Conservation (phyloP, 2,329 filamentous ascomycete genomes). For the Fonsecaea multimorphosa region DNA sequence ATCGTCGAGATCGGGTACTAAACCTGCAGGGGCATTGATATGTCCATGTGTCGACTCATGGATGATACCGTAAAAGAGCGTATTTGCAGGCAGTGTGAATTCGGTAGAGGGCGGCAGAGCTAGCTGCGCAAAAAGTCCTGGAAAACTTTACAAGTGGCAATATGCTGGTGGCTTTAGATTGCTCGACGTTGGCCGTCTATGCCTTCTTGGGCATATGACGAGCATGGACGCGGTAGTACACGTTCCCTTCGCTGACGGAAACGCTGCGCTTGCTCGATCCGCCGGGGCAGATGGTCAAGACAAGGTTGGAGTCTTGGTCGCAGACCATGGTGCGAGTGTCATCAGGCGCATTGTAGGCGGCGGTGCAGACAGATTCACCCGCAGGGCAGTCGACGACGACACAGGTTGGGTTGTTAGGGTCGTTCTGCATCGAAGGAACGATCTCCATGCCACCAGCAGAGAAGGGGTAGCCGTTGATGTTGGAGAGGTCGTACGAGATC, state of each 20-base stretch:
- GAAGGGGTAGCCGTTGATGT: slow-evolving; percentile 53
- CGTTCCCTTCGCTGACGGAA: slow-evolving; percentile 22
- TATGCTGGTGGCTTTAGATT: slow-evolving; percentile 15
- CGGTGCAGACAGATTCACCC: slow-evolving; percentile 34
- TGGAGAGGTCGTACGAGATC: slow-evolving; percentile 52
- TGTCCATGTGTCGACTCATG: slow-evolving; percentile 39
- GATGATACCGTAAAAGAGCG: slow-evolving; percentile 32
- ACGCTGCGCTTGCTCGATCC: slow-evolving; percentile 35
- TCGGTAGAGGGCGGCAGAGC: slow-evolving; percentile 33
- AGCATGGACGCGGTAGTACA: slow-evolving; percentile 37
- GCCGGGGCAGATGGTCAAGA: slow-evolving; percentile 38
- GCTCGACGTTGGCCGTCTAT: slow-evolving; percentile 20
- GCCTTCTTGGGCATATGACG: slow-evolving; percentile 33
- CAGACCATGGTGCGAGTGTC: slow-evolving; percentile 40
- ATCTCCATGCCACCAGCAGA: slow-evolving; percentile 39
- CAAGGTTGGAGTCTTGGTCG: slow-evolving; percentile 33
- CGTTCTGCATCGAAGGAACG: slow-evolving; percentile 36
- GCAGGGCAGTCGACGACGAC: slow-evolving; percentile 37
- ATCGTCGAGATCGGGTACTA: slow-evolving; percentile 37
- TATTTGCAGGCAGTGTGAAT: slow-evolving; percentile 34
- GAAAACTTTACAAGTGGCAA: slow-evolving; percentile 22
- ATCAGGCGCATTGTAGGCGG: slow-evolving; percentile 39
- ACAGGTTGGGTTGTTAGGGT: slow-evolving; percentile 38
- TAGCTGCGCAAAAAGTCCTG: slow-evolving; percentile 36
- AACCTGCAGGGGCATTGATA: slow-evolving; percentile 33